Base-by-base conservation (phyloP, 2,329 filamentous ascomycete species). In the Fusarium bactridioides region DNA sequence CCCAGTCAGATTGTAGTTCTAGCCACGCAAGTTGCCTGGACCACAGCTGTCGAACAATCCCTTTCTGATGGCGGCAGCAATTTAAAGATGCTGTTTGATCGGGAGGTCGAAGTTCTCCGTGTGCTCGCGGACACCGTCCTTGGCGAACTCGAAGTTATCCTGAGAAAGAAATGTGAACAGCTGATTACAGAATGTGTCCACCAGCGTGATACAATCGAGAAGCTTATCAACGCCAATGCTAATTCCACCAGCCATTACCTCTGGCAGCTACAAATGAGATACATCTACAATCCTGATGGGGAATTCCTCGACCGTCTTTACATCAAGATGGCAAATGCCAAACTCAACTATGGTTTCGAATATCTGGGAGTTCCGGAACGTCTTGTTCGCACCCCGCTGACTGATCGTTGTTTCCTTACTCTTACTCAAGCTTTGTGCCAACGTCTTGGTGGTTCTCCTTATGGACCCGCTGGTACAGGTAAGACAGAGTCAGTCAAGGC, bases 401-500 rank as follows among this genome's bases (percentile, higher is more conserved):
- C 96, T 0, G 97, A 99, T 82, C 93, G 97, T 72, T 99, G 96
- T 83, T 99, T 99, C 89, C 89, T 98, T 69, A 99, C 97, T 10
- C 91, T 99, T 63, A 98, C 95, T 7, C 96, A 99, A 84, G 96
- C 95, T 16, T 87, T 99, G 53, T 97, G 94, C 80, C 96, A 99
- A 82, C 91, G 94, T 77, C 90, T 99, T 43, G 96, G 96, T 84
- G 96, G 97, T 60, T 99, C 97, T 54, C 96, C 96, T 1, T 99
- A 99, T 78, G 96, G 96, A 57, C 96, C 96, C 74, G 96, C 96
- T 66, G 96, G 96, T 86, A 99, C 96, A 48, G 96, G 96, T 81
- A 99, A 99, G 84, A 99, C 96, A 0, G 96, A 99, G 80, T 99
- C 96, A 4, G 96, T 99, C 81, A 99, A 99, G 83, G 96, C 96